phyloP scores from a whole-genome alignment of 1,284 basidiomycete species.

The Quambalaria eucalypti region DNA sequence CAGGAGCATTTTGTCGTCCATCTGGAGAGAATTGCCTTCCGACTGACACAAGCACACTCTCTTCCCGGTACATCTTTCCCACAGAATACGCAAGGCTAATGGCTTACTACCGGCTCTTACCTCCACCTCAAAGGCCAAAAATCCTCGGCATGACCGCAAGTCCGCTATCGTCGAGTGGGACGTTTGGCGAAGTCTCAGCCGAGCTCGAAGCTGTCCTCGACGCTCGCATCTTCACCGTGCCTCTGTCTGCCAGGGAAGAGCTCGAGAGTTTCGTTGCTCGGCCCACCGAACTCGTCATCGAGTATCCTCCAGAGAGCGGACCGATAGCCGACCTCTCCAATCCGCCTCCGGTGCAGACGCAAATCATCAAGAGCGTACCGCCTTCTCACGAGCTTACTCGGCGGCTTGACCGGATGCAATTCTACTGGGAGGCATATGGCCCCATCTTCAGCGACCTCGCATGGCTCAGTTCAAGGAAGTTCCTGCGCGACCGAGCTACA shows the following conservation, averaged over 20 bases:
- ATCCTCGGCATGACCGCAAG: slow-evolving; percentile 38
- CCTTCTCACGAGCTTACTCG: slow-evolving; percentile 9
- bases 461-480: slow-evolving; percentile 8
- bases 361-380: not conserved
- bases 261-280: slow-evolving; percentile 14
- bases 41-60: not conserved
- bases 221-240: slow-evolving; percentile 21
- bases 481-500: not conserved
- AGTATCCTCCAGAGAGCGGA: slow-evolving; percentile 7
- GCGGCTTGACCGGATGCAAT: slow-evolving; percentile 18
- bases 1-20: not conserved
- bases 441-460: slow-evolving; percentile 22
- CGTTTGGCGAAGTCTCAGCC: slow-evolving; percentile 6
- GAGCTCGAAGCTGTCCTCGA: slow-evolving; percentile 22
- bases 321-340: not conserved
- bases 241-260: slow-evolving; percentile 9
- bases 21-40: not conserved
- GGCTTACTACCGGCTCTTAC: slow-evolving; percentile 13
- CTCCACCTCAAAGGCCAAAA: slow-evolving; percentile 13
- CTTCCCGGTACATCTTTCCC: not conserved
- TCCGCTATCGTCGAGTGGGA: slow-evolving; percentile 15
- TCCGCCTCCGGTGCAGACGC: not conserved
- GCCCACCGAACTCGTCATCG: slow-evolving; percentile 22
- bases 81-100: not conserved
- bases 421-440: slow-evolving; percentile 16